A percentile compares a stretch with the other conserved stretches of the same genome.
Conservation (phyloP, 805 yeast species). For the Metschnikowia borealis region DNA sequence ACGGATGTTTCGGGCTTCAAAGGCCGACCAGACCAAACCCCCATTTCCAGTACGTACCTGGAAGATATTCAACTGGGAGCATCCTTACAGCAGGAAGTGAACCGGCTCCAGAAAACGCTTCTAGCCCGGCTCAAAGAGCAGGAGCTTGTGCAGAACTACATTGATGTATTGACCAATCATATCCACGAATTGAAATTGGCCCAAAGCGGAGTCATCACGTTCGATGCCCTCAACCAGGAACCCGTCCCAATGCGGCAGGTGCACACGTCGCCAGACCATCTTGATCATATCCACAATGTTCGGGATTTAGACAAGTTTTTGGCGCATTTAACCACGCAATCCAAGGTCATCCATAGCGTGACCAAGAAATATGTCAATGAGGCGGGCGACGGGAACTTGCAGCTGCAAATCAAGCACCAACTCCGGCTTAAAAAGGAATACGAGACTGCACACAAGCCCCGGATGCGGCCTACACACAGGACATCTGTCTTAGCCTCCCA, state of each 20-base stretch:
- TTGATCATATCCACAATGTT: conserved; percentile 37
- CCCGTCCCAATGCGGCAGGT: conserved; percentile 12
- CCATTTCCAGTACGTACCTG: no score
- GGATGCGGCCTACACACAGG: not conserved
- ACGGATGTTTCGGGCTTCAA: no score
- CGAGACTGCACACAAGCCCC: not conserved
- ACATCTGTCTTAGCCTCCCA: no score
- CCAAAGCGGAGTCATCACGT: conserved; percentile 41
- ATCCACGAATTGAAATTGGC: conserved; percentile 41
- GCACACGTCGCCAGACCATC: conserved; percentile 25
- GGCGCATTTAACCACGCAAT: conserved; percentile 34
- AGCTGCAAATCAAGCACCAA: conserved; percentile 21
- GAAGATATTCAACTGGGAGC: not conserved
- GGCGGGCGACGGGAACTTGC: conserved; percentile 11
- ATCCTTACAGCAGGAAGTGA: conserved; percentile 14
- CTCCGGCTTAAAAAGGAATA: conserved; percentile 7
- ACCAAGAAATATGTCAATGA: conserved; percentile 26
- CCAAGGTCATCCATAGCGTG: conserved; percentile 37
- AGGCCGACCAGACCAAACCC: no score
- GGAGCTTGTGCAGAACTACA: conserved; percentile 39
- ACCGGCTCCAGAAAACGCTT: conserved; percentile 29
- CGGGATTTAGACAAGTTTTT: conserved; percentile 39
- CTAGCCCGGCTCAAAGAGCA: conserved; percentile 40
- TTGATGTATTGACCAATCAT: conserved; percentile 40
- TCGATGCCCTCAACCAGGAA: conserved; percentile 32